These are phyloP conservation scores for Lipomyces orientalis DNA, from an alignment of 805 yeast genomes.

Conservation along the genomic window DNA sequence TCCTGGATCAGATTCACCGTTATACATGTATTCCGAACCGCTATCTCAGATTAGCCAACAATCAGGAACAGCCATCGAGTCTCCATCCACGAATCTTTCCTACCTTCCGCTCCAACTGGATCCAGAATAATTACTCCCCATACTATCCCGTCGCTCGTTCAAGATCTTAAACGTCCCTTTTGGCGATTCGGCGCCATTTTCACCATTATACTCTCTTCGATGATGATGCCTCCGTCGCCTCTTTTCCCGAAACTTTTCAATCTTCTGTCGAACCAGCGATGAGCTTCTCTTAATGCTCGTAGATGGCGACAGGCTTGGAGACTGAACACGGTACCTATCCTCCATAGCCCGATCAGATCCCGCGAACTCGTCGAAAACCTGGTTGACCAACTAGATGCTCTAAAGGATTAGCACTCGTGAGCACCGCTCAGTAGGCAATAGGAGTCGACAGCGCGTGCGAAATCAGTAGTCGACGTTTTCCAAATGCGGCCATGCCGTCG, in stretches of 20 bases:
- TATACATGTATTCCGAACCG: not conserved
- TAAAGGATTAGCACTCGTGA: not conserved
- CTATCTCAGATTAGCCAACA: not conserved
- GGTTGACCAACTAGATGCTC: not conserved
- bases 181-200: not conserved
- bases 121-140: not conserved
- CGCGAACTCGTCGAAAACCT: not conserved
- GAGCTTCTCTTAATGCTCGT: slow-evolving; percentile 21
- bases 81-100: not conserved
- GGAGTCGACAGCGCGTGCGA: not conserved
- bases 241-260: slow-evolving; percentile 25
- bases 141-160: slow-evolving; percentile 10
- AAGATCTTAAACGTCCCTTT: not conserved
- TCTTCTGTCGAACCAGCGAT: slow-evolving; percentile 26
- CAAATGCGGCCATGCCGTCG: too few relatives aligned
- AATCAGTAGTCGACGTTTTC: not conserved
- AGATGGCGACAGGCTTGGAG: slow-evolving; percentile 22
- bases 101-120: not conserved
- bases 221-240: slow-evolving; percentile 14
- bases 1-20: not conserved
- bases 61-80: not conserved
- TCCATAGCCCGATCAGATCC: slow-evolving; percentile 1
- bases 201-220: not conserved
- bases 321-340: not conserved
- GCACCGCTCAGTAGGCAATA: not conserved